A percentile compares a stretch with the other conserved stretches of the same genome.
phyloP scores from a whole-genome alignment of 1,284 basidiomycete species.

The Vanrija sp. region DNA sequence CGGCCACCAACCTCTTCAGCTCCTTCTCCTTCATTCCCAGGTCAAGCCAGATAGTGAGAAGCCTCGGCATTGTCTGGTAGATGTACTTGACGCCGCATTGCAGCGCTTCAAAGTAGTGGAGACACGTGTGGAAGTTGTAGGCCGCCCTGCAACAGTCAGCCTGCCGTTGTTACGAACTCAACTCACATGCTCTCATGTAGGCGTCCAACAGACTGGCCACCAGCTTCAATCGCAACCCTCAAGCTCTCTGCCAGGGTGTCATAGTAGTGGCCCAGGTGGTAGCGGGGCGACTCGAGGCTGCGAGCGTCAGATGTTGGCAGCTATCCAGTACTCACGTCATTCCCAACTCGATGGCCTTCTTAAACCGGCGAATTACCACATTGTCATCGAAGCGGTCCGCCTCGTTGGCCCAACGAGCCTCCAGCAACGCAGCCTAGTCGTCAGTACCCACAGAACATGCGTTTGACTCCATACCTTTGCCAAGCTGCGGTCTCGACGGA shows the following conservation, averaged over 20 bases:
- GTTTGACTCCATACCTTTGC: conserved; percentile 60
- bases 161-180: not conserved
- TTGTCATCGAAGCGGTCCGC: conserved; percentile 73
- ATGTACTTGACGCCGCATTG: conserved; percentile 88
- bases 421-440: conserved; percentile 74
- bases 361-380: conserved; percentile 61
- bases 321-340: conserved; percentile 37
- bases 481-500: conserved; percentile 38
- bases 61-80: conserved; percentile 89
- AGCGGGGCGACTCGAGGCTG: conserved; percentile 74
- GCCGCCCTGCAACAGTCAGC: conserved; percentile 13
- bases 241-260: conserved; percentile 53
- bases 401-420: conserved; percentile 89
- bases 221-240: conserved; percentile 6
- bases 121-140: conserved; percentile 51
- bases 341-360: conserved; percentile 57
- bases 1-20: conserved; percentile 25
- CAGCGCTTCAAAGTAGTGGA: conserved; percentile 71
- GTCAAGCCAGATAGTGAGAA: conserved; percentile 94
- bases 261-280: conserved; percentile 81
- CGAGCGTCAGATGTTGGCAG: no score
- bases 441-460: conserved; percentile 1
- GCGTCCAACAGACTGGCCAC: not conserved
- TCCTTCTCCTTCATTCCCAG: conserved; percentile 62
- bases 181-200: conserved; percentile 4